phyloP scores from a whole-genome alignment of 108 stramenopile species.

The Asterionellopsis glacialis region DNA sequence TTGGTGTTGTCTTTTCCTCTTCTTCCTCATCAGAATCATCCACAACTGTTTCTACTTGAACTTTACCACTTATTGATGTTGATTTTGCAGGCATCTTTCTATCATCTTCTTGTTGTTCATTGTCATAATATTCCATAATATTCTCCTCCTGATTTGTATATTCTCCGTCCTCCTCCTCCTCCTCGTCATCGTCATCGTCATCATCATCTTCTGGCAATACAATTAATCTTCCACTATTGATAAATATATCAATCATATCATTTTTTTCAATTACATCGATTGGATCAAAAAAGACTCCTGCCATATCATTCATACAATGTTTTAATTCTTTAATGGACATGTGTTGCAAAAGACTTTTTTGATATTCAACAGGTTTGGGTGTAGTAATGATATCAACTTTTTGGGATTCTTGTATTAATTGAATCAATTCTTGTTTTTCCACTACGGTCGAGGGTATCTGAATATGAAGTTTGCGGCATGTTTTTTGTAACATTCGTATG shows the following conservation, averaged over 20 bases:
- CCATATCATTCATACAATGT: constrained; percentile 31
- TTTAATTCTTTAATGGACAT: constrained; percentile 45
- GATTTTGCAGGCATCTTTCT: too few relatives aligned
- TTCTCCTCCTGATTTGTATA: too few relatives aligned
- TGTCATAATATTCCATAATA: too few relatives aligned
- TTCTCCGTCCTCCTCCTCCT: too few relatives aligned
- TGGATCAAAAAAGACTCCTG: constrained; percentile 51
- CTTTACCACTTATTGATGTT: background rate
- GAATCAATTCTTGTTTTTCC: constrained; percentile 50
- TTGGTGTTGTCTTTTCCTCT: background rate
- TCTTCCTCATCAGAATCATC: background rate
- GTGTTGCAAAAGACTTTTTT: constrained; percentile 13
- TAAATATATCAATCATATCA: constrained; percentile 57
- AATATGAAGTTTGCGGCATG: background rate
- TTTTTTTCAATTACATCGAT: constrained; percentile 68
- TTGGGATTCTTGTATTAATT: constrained; percentile 22
- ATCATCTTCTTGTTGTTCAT: too few relatives aligned
- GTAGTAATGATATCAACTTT: constrained; percentile 52
- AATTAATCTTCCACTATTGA: constrained; percentile 44
- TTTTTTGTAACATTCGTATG: constrained; percentile 21
- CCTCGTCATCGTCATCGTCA: background rate
- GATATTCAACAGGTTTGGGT: constrained; percentile 46
- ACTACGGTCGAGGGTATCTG: background rate
- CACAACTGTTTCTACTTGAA: background rate
- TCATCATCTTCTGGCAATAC: constrained; percentile 12